These are phyloP conservation scores for Nadsonia commutata DNA, from an alignment of 1,139 yeast species.

Conservation along the genomic window DNA sequence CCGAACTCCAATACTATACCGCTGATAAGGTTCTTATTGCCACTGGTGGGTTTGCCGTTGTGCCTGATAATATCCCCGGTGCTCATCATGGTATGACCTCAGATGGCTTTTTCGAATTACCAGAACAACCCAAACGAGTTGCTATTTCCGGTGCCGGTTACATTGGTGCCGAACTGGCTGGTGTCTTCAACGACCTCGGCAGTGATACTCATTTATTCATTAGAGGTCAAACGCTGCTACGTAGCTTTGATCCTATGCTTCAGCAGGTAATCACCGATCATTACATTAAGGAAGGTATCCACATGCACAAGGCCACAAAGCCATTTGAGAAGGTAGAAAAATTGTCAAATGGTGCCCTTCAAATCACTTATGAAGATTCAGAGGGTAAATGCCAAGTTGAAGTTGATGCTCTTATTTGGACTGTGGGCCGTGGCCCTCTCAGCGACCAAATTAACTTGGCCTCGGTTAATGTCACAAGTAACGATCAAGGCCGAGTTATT, in stretches of 20 bases:
- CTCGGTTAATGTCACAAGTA: conserved; percentile 52
- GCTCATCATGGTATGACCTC: conserved; percentile 84
- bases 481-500: conserved; percentile 41
- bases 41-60: conserved; percentile 77
- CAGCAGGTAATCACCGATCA: conserved; percentile 66
- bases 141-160: conserved; percentile 99
- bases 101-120: conserved; percentile 78
- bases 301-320: conserved; percentile 51
- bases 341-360: conserved; percentile 43
- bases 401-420: conserved; percentile 83
- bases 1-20: conserved; percentile 39
- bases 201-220: conserved; percentile 78
- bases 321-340: conserved; percentile 45
- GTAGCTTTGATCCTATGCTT: conserved; percentile 74
- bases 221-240: conserved; percentile 79
- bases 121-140: conserved; percentile 73
- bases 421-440: conserved; percentile 76
- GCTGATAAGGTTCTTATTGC: conserved; percentile 81
- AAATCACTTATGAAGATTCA: conserved; percentile 39
- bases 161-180: conserved; percentile 90
- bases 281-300: conserved; percentile 66
- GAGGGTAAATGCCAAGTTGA: conserved; percentile 28
- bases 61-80: conserved; percentile 54
- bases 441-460: conserved; percentile 57
- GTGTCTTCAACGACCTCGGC: conserved; percentile 79